phyloP scores from a whole-genome alignment of 176 grass and related monocot species.

The Aegilops sharonensis region DNA sequence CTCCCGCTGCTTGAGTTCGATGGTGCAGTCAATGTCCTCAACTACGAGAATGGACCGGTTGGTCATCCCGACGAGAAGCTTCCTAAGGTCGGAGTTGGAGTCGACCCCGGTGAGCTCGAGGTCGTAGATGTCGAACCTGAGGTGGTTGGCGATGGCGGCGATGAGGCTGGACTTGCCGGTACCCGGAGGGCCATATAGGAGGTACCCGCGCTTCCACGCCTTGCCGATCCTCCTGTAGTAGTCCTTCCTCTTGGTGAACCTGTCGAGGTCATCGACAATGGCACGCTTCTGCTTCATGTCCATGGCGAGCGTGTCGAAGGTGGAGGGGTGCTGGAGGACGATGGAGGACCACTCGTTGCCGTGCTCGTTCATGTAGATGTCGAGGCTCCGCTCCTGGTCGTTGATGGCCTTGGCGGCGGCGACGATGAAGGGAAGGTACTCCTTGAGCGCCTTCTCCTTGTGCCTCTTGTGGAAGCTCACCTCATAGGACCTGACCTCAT shows the following conservation, averaged over 20 bases:
- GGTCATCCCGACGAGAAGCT: slow-evolving; percentile 55
- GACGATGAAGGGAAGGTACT: slow-evolving; percentile 64
- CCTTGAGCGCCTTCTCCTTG: slow-evolving; percentile 56
- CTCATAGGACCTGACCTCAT: slow-evolving; percentile 42
- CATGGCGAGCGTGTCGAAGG: slow-evolving; percentile 79
- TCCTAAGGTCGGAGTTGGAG: slow-evolving; percentile 53
- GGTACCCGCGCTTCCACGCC: slow-evolving; percentile 91
- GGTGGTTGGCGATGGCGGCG: slow-evolving; percentile 87
- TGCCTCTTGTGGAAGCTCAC: slow-evolving; percentile 68
- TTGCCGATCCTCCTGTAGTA: slow-evolving; percentile 83
- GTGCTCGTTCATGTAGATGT: slow-evolving; percentile 51
- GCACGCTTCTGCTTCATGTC: slow-evolving; percentile 49
- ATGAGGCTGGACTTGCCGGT: slow-evolving; percentile 94
- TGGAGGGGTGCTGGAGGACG: slow-evolving; percentile 75
- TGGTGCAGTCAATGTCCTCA: slow-evolving; percentile 76
- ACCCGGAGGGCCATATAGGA: slow-evolving; percentile 79
- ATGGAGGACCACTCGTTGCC: slow-evolving; percentile 50
- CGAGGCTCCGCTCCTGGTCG: slow-evolving; percentile 45
- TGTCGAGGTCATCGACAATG: slow-evolving; percentile 60
- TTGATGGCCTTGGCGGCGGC: slow-evolving; percentile 50
- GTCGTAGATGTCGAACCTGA: slow-evolving; percentile 82
- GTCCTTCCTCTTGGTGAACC: slow-evolving; percentile 62
- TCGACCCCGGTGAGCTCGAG: slow-evolving; percentile 66
- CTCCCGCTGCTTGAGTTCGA: slow-evolving; percentile 53
- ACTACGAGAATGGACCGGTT: slow-evolving; percentile 76